Evolutionary conservation across 106 monocot species (phyloP).

Genomic region (Acanthochlamys bracteata): DNA sequence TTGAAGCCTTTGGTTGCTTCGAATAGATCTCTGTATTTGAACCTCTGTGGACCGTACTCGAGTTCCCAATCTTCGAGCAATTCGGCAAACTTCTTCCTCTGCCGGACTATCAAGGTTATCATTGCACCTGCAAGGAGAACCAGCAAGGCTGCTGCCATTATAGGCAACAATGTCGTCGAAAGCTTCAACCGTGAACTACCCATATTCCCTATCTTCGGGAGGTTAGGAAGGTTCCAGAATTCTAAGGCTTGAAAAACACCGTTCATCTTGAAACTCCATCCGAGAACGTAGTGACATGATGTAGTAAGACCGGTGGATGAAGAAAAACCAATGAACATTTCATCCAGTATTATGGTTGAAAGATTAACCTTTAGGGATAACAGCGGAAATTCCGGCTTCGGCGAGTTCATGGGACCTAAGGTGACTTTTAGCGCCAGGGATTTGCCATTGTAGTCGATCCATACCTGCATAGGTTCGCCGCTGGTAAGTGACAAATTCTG

Average conservation of each 20-base stretch:
- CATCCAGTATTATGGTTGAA: constrained; percentile 14
- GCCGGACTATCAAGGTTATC: neutral
- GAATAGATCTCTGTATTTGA: constrained; percentile 7
- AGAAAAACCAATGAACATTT: constrained; percentile 29
- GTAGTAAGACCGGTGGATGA: constrained; percentile 2
- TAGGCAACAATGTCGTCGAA: neutral
- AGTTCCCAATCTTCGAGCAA: constrained; percentile 12
- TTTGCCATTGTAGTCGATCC: constrained; percentile 19
- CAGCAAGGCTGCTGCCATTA: neutral
- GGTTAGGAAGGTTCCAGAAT: neutral
- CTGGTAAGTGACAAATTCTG: constrained; percentile 11
- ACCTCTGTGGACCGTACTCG: constrained; percentile 1
- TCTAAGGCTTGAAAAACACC: constrained; percentile 1
- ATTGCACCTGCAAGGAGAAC: neutral
- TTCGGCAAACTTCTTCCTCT: constrained; percentile 5
- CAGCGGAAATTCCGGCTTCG: constrained; percentile 18
- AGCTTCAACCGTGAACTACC: neutral
- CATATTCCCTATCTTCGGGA: neutral
- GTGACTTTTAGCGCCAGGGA: constrained; percentile 14
- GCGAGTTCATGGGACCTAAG: neutral
- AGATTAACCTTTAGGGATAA: constrained; percentile 14
- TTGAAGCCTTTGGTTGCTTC: constrained; percentile 5
- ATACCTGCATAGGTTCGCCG: constrained; percentile 24
- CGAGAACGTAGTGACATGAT: constrained; percentile 19
- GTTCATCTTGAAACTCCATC: constrained; percentile 25